Evolutionary conservation across 768 basidiomycete genomes (phyloP).

Genomic region (Rhizopogon sp.): DNA sequence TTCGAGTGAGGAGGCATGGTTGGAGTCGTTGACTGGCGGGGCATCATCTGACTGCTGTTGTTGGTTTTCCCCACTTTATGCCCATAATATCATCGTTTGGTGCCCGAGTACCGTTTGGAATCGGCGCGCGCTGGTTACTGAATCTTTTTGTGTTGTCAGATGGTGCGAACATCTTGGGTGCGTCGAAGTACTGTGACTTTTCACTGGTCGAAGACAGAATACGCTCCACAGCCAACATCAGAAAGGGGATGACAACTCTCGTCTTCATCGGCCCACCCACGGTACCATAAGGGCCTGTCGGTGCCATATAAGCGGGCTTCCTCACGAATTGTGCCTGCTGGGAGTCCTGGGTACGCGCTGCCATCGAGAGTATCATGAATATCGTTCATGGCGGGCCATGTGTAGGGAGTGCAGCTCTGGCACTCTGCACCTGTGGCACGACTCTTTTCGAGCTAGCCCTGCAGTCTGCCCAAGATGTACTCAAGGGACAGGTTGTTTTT

Average conservation of each 20-base stretch:
- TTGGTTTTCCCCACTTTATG: background rate
- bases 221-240: background rate
- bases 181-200: conserved; percentile 41
- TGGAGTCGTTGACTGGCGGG: no score
- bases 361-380: no score
- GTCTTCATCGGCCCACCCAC: conserved; percentile 80
- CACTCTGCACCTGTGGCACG: no score
- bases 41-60: no score
- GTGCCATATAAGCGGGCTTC: conserved; percentile 69
- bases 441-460: no score
- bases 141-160: background rate
- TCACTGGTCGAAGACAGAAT: conserved; percentile 22
- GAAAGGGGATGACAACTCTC: conserved; percentile 50
- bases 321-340: conserved; percentile 53
- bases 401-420: no score
- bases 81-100: background rate
- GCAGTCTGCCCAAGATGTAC: no score
- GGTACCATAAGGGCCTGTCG: conserved; percentile 91
- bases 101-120: background rate
- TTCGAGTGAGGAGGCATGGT: conserved; percentile 9
- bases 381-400: no score
- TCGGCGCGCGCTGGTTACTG: background rate
- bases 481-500: no score
- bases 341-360: conserved; percentile 67
- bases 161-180: conserved; percentile 22